Evolutionary conservation across 306 rosid species (phyloP).

Genomic region (Rubus idaeus): DNA sequence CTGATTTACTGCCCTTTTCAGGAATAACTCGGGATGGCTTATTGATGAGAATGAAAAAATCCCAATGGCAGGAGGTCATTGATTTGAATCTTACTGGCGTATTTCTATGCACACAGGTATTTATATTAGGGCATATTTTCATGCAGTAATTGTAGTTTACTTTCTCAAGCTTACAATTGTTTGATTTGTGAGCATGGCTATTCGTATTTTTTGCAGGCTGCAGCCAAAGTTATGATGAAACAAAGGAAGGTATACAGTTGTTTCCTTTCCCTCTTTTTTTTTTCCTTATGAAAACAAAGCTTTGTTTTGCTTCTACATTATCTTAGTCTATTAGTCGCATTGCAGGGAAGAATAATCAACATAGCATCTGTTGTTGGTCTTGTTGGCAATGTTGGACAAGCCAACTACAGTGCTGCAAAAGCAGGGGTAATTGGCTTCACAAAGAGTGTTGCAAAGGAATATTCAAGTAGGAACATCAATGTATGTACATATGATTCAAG

Average conservation of each 20-base stretch:
- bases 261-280: not conserved
- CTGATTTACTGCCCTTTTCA: conserved; percentile 28
- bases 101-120: conserved; percentile 80
- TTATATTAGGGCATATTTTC: conserved; percentile 10
- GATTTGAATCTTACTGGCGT: conserved; percentile 96
- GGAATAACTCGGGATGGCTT: conserved; percentile 89
- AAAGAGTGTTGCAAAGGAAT: conserved; percentile 86
- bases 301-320: not conserved
- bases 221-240: conserved; percentile 89
- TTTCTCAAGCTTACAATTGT: not conserved
- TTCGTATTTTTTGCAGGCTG: conserved; percentile 57
- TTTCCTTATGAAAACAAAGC: not conserved
- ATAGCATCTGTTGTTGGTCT: conserved; percentile 96
- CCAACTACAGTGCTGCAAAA: conserved; percentile 97
- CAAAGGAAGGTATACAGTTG: conserved; percentile 63
- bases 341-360: conserved; percentile 91
- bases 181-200: conserved; percentile 19
- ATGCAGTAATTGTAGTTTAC: not conserved
- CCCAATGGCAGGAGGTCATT: conserved; percentile 96
- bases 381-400: conserved; percentile 91
- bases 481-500: conserved; percentile 37
- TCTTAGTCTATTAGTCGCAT: conserved; percentile 6
- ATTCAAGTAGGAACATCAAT: conserved; percentile 83
- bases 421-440: conserved; percentile 96
- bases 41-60: conserved; percentile 95